A percentile compares a stretch with the other conserved stretches of the same genome.
Conservation (phyloP, 179 eudicot species). For the Gypsophila paniculata region DNA sequence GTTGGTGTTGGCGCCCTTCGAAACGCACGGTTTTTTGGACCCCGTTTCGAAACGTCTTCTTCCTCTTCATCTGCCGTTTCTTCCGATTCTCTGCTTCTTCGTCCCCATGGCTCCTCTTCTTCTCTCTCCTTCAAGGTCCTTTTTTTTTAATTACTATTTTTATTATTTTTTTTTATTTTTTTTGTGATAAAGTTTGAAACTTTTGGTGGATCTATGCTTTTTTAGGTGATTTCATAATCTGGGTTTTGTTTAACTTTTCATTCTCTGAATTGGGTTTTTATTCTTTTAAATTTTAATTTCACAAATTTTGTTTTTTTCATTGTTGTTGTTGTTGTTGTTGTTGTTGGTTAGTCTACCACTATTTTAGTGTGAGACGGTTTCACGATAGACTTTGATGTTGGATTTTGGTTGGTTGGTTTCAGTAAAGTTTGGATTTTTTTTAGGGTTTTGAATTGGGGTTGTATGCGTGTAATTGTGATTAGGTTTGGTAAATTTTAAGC, state of each 20-base stretch:
- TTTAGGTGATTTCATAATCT: constrained; percentile 14
- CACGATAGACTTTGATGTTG: neutral
- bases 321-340: too few species aligned
- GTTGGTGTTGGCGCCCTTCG: constrained; percentile 52
- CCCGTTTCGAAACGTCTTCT: constrained; percentile 59
- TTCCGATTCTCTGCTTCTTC: constrained; percentile 53
- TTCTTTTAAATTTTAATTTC: too few species aligned
- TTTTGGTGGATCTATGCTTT: constrained; percentile 13
- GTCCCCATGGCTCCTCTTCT: constrained; percentile 64
- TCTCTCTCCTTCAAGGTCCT: constrained; percentile 55
- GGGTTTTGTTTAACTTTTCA: constrained; percentile 7
- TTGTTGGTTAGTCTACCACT: too few species aligned
- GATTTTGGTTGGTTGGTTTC: neutral
- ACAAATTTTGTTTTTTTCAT: too few species aligned
- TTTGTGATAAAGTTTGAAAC: neutral
- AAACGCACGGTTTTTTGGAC: constrained; percentile 45
- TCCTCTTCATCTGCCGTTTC: constrained; percentile 34
- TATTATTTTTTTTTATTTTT: neutral
- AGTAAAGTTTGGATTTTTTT: constrained; percentile 4
- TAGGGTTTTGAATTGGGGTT: neutral
- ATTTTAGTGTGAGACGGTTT: too few species aligned
- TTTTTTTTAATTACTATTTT: constrained; percentile 5
- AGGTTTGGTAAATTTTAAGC: neutral
- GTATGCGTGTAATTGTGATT: neutral
- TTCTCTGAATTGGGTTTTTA: constrained; percentile 1